phyloP scores from a whole-genome alignment of 345 rosid genomes.

The Euphorbia lathyris region DNA sequence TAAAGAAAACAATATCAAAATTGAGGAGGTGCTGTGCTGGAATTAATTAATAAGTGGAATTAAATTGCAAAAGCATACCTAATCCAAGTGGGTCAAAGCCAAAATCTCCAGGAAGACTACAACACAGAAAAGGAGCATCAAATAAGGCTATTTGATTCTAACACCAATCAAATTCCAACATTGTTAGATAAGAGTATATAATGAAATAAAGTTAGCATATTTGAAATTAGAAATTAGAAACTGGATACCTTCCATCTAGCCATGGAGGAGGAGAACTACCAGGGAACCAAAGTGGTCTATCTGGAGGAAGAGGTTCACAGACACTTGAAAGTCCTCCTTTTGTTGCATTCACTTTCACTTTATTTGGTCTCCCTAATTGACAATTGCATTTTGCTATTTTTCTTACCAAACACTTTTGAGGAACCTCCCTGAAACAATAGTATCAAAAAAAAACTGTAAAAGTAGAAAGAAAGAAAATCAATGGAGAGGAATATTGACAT shows the following conservation, averaged over 20 bases:
- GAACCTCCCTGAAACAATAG: conserved; percentile 15
- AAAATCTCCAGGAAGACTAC: conserved; percentile 84
- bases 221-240: background rate
- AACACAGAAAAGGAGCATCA: conserved; percentile 1
- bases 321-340: conserved; percentile 83
- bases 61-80: too few relatives aligned
- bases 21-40: too few relatives aligned
- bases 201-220: background rate
- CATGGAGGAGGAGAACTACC: conserved; percentile 81
- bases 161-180: background rate
- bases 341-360: conserved; percentile 46
- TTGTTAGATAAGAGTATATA: too few relatives aligned
- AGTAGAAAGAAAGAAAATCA: background rate
- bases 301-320: conserved; percentile 92
- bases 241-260: conserved; percentile 82
- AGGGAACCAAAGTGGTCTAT: conserved; percentile 94
- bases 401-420: conserved; percentile 13
- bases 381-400: background rate
- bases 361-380: conserved; percentile 6
- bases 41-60: too few relatives aligned
- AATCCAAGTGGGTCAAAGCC: conserved; percentile 92
- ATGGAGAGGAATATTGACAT: too few relatives aligned
- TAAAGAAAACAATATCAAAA: too few relatives aligned
- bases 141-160: background rate
- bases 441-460: background rate